Percentiles rank a stretch among this genome's conserved stretches.
These are phyloP conservation scores for Dovyalis caffra DNA, from an alignment of 345 rosid genomes.

Conservation along the genomic window DNA sequence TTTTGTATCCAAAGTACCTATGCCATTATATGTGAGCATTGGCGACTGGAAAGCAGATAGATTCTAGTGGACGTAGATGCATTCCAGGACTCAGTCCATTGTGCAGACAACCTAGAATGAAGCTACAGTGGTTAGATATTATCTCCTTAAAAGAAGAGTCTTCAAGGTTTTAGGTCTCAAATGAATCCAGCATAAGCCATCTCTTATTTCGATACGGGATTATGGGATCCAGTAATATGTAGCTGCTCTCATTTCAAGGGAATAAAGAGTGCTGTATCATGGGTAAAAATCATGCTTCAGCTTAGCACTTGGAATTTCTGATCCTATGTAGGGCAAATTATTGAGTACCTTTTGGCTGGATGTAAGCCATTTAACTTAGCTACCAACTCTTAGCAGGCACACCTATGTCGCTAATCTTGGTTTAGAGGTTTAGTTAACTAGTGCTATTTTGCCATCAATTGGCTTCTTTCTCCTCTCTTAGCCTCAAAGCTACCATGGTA, in stretches of 20 bases:
- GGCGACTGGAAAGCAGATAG: background rate
- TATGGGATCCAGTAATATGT: background rate
- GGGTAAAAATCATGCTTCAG: background rate
- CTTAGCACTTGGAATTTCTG: background rate
- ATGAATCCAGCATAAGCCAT: background rate
- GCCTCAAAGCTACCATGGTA: background rate
- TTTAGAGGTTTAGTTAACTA: background rate
- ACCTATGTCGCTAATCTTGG: background rate
- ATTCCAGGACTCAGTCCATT: background rate
- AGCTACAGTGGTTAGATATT: background rate
- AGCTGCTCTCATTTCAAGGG: background rate
- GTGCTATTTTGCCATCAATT: background rate
- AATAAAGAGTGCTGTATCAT: background rate
- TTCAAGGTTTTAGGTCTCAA: background rate
- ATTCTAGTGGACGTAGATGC: background rate
- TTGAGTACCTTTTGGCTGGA: conserved; percentile 1
- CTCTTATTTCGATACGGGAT: background rate
- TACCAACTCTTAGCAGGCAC: background rate
- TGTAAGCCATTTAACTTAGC: background rate
- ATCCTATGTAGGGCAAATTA: background rate
- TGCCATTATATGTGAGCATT: background rate
- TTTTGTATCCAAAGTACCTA: background rate
- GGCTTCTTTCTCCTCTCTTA: background rate
- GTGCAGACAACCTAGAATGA: background rate
- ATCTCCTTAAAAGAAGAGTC: background rate